Base-by-base conservation (phyloP, 1,284 basidiomycete species). In the Hymenochaete sp. region DNA sequence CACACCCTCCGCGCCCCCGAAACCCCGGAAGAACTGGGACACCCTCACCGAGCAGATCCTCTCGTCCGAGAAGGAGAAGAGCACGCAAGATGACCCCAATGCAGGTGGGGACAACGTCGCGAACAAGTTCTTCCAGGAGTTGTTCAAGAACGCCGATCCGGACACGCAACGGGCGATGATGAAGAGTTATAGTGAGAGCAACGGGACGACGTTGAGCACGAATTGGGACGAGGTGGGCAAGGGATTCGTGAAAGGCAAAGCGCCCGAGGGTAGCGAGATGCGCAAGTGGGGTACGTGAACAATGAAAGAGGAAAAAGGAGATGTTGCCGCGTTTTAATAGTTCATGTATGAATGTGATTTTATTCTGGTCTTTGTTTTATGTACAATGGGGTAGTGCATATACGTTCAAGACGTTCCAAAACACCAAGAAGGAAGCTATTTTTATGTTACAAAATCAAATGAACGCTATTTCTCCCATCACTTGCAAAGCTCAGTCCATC, bases 181-280 rank as follows among this genome's bases (percentile, higher is more conserved):
- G 79, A 97, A 97, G 74, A 92, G 88, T 60, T 96, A 88, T 61
- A 73, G 75, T 48, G 91, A 95, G 67, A 90, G 85, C 54, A 89
- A 89, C 5, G 91, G 93, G 2, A 97, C 93, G 6, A 82, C 89
- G 0, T 70, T 97, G 36, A 92, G 87, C 65, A 97, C 93, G 0
- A 91, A 96, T 62, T 97, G 93, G 93, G 76, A 77, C 3, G 87
- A 90, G 53, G 90, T 96, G 6, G 70, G 66, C 52, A 85, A 85
- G 66, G 72, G 58, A 24, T 64, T 59, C 35, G 79, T 86, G 1
- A 73, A 78, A 26, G 80, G 89, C 25, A 84, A 87, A 60, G 86
- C 91, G 1, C 91, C 90, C 39, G 59, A 75, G 50, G 90, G 91
- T 6, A 77, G 82, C 54, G 85, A 89, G 61, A 83, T 78, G 75